A percentile compares a stretch with the other conserved stretches of the same genome.
Conservation (phyloP, 225 moss, liverwort and hornwort species). For the Physcomitrellopsis africana region DNA sequence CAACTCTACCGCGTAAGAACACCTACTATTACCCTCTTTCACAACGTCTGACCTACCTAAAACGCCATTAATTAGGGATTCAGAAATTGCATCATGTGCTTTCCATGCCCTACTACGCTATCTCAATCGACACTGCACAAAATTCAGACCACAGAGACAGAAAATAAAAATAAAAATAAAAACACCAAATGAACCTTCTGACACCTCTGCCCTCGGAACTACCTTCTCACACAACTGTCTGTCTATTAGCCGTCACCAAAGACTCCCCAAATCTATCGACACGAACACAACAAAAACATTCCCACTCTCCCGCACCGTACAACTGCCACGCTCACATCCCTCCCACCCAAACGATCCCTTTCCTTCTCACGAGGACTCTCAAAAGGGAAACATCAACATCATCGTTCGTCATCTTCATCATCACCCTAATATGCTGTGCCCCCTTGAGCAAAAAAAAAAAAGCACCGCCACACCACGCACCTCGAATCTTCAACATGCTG, state of each 20-base stretch:
- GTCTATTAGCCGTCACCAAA: not conserved
- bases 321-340: too few relatives aligned
- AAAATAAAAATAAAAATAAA: not conserved
- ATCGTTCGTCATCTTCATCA: too few relatives aligned
- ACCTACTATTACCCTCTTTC: not conserved
- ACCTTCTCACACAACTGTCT: too few relatives aligned
- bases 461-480: too few relatives aligned
- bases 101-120: not conserved
- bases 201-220: not conserved
- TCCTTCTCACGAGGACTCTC: too few relatives aligned
- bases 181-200: not conserved
- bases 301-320: too few relatives aligned
- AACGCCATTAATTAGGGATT: slow-evolving; percentile 36
- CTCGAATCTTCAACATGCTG: too few relatives aligned
- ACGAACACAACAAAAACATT: not conserved
- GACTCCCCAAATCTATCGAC: slow-evolving; percentile 18
- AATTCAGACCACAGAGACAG: not conserved
- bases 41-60: slow-evolving; percentile 18
- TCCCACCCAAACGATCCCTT: too few relatives aligned
- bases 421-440: too few relatives aligned
- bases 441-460: too few relatives aligned
- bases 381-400: too few relatives aligned
- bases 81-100: not conserved
- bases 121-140: not conserved
- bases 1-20: not conserved